Evolutionary conservation across 371 early-diverging fungal genomes (phyloP), one percentile per base, ranked within the genome.

Genomic region (Apophysomyces ossiformis): DNA sequence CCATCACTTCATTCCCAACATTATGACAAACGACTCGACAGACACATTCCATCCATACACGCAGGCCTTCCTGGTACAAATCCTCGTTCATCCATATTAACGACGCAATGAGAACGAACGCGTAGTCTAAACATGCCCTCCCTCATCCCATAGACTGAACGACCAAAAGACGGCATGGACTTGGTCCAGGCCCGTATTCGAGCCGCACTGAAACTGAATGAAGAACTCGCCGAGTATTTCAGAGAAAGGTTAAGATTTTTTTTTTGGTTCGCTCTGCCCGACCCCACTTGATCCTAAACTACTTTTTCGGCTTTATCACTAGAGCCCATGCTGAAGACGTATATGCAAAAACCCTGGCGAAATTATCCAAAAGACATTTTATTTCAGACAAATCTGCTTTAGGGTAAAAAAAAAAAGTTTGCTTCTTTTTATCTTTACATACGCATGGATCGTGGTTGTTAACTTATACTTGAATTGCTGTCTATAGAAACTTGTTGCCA

Each of bases 171-270:
- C 63, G 82, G 81, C 16, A 68, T 86, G 18, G 82, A 83, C 59
- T 65, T 77, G 37, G 75, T 81, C 13, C 87, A 87, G 63, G 39
- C 69, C 36, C 81, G 84, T 37, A 72, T 87, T 57, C 72, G 78
- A 21, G 77, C 78, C 57, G 81, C 79, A 54, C 72, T 77, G 26
- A 73, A 75, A 38, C 57, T 83, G 5, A 83, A 83, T 64, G 87
- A 83, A n/a, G 85, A 87, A 58, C 38, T 87, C 18, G 87, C 87
- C n/a, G 84, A 85, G 45, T 87, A 87, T 58, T 82, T 84, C 63
- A 78, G 71, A 69, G 85, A 87, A 59, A 75, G 85, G 87, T 84
- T 82, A 39, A 61, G 37, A 18, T n/a, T 61, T 47, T 26, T 37
- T 64, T 9, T 57, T 38, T 57, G n/a, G n/a, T 57, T 12, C 9